phyloP scores from a whole-genome alignment of 192 early-diverging fungal species.

The Gamsiella multidivaricata region DNA sequence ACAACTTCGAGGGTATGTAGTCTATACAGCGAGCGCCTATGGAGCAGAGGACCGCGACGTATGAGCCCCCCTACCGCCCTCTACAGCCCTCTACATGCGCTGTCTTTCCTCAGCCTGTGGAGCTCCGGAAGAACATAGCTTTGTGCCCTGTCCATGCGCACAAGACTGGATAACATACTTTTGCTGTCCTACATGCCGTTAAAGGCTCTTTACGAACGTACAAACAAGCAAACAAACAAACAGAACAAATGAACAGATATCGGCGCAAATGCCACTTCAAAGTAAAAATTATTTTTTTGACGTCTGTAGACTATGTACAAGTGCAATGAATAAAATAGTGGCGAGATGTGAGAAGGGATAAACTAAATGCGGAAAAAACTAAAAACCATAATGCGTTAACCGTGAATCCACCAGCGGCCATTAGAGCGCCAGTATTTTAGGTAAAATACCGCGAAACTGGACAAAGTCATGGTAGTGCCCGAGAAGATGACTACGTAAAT shows the following conservation, averaged over 20 bases:
- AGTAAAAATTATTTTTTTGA: too few species aligned
- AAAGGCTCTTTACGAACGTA: not conserved
- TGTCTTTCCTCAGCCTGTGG: too few species aligned
- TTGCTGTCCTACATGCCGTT: not conserved
- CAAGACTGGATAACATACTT: not conserved
- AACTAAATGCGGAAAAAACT: too few species aligned
- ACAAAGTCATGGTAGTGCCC: slow-evolving; percentile 41
- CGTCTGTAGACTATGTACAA: too few species aligned
- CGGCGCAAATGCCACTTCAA: too few species aligned
- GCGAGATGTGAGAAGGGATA: not conserved
- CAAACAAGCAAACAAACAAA: not conserved
- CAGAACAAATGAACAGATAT: too few species aligned
- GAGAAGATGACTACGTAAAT: slow-evolving; percentile 51
- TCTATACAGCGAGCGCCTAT: too few species aligned
- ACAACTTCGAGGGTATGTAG: too few species aligned
- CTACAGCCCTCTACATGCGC: not conserved
- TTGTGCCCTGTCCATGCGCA: not conserved
- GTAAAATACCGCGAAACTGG: slow-evolving; percentile 46
- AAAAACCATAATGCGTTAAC: slow-evolving; percentile 2
- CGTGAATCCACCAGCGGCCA: slow-evolving; percentile 49
- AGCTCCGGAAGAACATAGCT: not conserved
- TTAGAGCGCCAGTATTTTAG: slow-evolving; percentile 49
- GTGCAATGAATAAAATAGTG: not conserved
- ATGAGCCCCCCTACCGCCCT: not conserved
- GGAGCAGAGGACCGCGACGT: too few species aligned